Base-by-base conservation (phyloP, 2,329 filamentous ascomycete genomes). In the Bipolaris zeicola region DNA sequence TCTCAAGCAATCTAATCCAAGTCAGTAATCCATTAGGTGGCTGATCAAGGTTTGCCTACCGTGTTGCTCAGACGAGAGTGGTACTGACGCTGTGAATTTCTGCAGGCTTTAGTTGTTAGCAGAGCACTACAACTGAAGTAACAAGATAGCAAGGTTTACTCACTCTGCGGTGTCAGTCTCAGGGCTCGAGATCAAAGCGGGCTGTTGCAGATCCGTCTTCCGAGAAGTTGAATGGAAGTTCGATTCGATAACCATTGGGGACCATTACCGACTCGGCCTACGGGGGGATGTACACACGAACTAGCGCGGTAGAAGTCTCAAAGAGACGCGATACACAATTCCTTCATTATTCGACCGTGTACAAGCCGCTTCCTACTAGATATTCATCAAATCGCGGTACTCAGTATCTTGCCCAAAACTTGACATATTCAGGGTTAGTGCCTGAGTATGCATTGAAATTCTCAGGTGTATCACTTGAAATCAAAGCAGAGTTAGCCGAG, bases 1-100 rank as follows among this genome's bases (percentile, higher is more conserved):
- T 46, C 44, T 50, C 13, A 61, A 50, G 39, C 58, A 61, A 13
- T 49, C 58, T 61, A 13, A 26, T 36, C 18, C 3, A 42, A 42
- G 39, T 42, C 39, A 42, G 47, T 26, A 28, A 28, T 2, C 5
- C 6, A 26, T 24, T 10, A 28, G 3, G n/a, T 42, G 14, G 22
- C 39, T 42, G 14, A 26, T 11, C 39, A 42, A 26, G 8, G 11
- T 8, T 24, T 26, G 14, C 39, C 14, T 26, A 42, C 39, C 13
- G 0, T 4, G 22, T 16, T 42, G 20, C 14, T 22, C 7, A 41
- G 22, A 22, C 28, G 39, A 42, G 39, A 42, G 39, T 26, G 6
- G 22, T 28, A 14, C 39, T 16, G 39, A 13, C 18, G 37, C 37
- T 6, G 13, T 6, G 10, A 1, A 14, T 11, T 14, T 22, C 37